Base-by-base conservation (phyloP, 768 basidiomycete species). In the Phylloporus sp. region DNA sequence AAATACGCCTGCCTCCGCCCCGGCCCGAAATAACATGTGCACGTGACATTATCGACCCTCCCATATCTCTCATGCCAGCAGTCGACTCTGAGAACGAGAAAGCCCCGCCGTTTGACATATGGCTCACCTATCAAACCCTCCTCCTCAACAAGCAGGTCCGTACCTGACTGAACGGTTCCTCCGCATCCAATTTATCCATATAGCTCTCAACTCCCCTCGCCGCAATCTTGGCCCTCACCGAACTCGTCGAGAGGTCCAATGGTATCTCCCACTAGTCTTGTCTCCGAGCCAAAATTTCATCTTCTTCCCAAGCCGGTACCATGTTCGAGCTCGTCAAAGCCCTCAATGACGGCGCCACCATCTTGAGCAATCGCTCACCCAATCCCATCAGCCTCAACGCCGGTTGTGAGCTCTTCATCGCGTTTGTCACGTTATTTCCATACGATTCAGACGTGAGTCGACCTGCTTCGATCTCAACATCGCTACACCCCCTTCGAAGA, bases 251-350 rank as follows among this genome's bases (percentile, higher is more conserved):
- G 53, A 73, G 79, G 49, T 92, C 91, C 22, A 75, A 82, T 66
- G 87, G 90, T 87, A 63, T n/a, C 60, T 70, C 59, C 36, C 5
- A 39, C 45, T 43, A 13, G 26, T 43, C 4, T 33, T 7, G 20
- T 1, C 32, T 40, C 24, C 46, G 17, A 31, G 11, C 42, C 31
- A 23, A 22, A 51, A 44, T 59, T 20, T 47, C 44, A n/a, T 26
- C 40, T 10, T 11, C 27, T 46, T 17, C 38, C 24, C 60, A 90
- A n/a, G 90, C 89, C 39, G 88, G 83, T 3, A 96, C 93, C 18
- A 93, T 92, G 84, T 90, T 86, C 56, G 95, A 99, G 66, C 82
- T 98, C 23, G 84, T 89, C 20, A 78, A 85, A 52, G 91, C 83
- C 21, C 78, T 96, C 48, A 81, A 90, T 48, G 78, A 85, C 35